These are phyloP conservation scores for Candida chauliodis DNA, from an alignment of 805 yeast genomes.

Conservation along the genomic window DNA sequence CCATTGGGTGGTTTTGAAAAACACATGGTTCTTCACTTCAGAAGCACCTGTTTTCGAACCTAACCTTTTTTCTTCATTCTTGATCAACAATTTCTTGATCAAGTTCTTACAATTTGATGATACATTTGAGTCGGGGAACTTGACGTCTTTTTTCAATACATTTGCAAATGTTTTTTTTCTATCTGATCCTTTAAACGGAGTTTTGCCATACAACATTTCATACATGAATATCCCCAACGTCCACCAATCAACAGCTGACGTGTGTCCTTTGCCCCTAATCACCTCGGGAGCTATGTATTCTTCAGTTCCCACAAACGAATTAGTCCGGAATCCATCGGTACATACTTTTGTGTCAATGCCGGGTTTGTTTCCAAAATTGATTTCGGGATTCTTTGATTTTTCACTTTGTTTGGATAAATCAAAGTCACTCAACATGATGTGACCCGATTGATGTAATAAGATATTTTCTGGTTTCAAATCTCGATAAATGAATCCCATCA, in stretches of 20 bases:
- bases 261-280: conserved; percentile 94
- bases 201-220: conserved; percentile 94
- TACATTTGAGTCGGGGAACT: conserved; percentile 60
- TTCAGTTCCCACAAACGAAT: conserved; percentile 98
- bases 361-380: conserved; percentile 45
- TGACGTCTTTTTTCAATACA: conserved; percentile 77
- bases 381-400: conserved; percentile 70
- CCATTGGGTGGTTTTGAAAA: conserved; percentile 93
- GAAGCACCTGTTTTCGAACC: conserved; percentile 96
- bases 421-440: conserved; percentile 95
- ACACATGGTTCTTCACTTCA: conserved; percentile 86
- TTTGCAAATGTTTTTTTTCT: conserved; percentile 88
- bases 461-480: conserved; percentile 97
- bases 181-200: conserved; percentile 92
- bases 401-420: conserved; percentile 90
- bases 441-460: conserved; percentile 92
- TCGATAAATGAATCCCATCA: conserved; percentile 96
- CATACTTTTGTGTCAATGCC: conserved; percentile 91
- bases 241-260: conserved; percentile 99
- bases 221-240: conserved; percentile 88
- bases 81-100: conserved; percentile 76
- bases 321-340: conserved; percentile 93
- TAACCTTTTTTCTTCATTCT: conserved; percentile 82
- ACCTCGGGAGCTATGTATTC: conserved; percentile 99
- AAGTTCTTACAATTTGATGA: conserved; percentile 76